Percentiles rank a stretch among this genome's conserved stretches.
These are phyloP conservation scores for Arabis hirsuta DNA, from an alignment of 345 rosid genomes.

Conservation along the genomic window DNA sequence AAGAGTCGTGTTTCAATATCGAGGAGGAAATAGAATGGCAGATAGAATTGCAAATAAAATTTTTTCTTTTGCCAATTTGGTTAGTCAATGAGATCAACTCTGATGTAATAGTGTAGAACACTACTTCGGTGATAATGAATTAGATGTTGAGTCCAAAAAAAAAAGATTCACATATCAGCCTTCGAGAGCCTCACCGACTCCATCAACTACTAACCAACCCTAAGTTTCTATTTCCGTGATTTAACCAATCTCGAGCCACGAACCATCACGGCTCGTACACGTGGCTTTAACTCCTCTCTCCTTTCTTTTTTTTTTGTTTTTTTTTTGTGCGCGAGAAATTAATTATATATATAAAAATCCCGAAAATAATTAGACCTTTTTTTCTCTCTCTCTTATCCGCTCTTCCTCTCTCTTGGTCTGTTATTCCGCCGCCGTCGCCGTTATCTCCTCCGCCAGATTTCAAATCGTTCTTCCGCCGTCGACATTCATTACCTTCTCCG, in stretches of 20 bases:
- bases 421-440: slow-evolving; percentile 44
- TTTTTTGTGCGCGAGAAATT: slow-evolving; percentile 6
- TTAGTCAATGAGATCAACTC: too few species aligned
- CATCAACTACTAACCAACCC: slow-evolving; percentile 32
- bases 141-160: too few species aligned
- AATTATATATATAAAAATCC: not conserved
- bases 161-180: not conserved
- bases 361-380: slow-evolving; percentile 10
- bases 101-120: too few species aligned
- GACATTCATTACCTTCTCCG: slow-evolving; percentile 17
- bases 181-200: slow-evolving; percentile 18
- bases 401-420: slow-evolving; percentile 37
- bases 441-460: slow-evolving; percentile 45
- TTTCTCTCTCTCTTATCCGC: slow-evolving; percentile 46
- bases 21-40: too few species aligned
- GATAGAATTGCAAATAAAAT: too few species aligned
- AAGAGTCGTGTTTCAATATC: too few species aligned
- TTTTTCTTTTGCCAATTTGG: too few species aligned
- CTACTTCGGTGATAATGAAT: too few species aligned
- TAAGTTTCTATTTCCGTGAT: slow-evolving; percentile 20
- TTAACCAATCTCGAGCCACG: slow-evolving; percentile 38
- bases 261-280: slow-evolving; percentile 36
- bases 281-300: slow-evolving; percentile 15
- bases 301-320: not conserved
- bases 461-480: slow-evolving; percentile 12